Base-by-base conservation (phyloP, 306 rosid species). In the Dalbergia oliveri region DNA sequence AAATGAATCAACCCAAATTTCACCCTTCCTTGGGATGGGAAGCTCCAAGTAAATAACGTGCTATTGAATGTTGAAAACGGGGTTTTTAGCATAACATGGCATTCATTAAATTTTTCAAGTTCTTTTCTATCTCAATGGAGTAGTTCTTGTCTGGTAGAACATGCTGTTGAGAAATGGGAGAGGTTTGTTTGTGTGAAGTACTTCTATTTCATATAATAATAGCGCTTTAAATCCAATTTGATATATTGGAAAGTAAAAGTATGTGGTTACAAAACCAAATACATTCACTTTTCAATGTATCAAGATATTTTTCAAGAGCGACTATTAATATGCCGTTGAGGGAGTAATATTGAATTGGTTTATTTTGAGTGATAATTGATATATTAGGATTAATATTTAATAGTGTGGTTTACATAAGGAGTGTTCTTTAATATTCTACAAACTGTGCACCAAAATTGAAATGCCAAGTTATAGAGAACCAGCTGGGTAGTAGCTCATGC, bases 401-500 rank as follows among this genome's bases (percentile, higher is more conserved):
- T 47, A 47, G 53, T 3, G 53, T 47, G 15, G 15, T 47, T 47
- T 47, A 47, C 53, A 14, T 15, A 53, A 53, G 59, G 39, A 34
- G 65, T 41, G 31, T 73, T 63, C n/a, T 73, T 21, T 37, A 10
- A 35, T 74, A 14, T 65, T 70, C 18, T 16, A 11, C 23, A 19
- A 77, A 81, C 14, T 66, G 73, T 53, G 73, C 51, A 33, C 69
- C 61, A 68, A 77, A 77, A 86, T 78, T 68, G 56, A 69, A 81
- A 82, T 64, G 72, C 33, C 11, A 7, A 14, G 57, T 21, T 26
- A 69, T 39, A 62, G 34, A 79, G 37, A 83, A 67, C 69, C 87
- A 80, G 83, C 87, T 67, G 68, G 34, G 75, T 11, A 13, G 82
- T 81, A 82, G 77, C 89, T 65, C 86, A 79, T 86, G 64, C 82